These are phyloP conservation scores for Marasmius fiardii DNA, from an alignment of 1,284 basidiomycete genomes.

Conservation along the genomic window DNA sequence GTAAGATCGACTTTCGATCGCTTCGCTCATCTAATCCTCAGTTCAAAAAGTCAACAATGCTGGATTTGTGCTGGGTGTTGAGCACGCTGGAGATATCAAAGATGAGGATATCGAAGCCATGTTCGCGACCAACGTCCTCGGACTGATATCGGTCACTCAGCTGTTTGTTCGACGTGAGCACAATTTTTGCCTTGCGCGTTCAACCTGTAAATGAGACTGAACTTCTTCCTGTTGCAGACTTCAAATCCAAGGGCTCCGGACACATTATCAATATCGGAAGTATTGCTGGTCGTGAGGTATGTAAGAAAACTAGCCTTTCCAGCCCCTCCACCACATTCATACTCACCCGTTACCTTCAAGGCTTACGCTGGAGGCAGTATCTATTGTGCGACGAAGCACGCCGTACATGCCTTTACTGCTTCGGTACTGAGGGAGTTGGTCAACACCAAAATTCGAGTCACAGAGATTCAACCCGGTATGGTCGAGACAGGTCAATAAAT, in stretches of 20 bases:
- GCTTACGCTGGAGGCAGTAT: slow-evolving; percentile 86
- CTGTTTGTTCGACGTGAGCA: slow-evolving; percentile 65
- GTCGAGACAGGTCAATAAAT: background rate
- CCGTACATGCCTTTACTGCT: slow-evolving; percentile 86
- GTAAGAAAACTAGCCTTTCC: too few relatives aligned
- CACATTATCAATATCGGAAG: slow-evolving; percentile 97
- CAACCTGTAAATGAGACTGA: background rate
- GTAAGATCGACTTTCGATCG: slow-evolving; percentile 15
- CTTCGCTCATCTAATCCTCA: slow-evolving; percentile 1
- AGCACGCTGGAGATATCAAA: slow-evolving; percentile 78
- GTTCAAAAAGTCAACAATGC: slow-evolving; percentile 76
- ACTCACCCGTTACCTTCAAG: too few relatives aligned
- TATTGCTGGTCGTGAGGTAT: slow-evolving; percentile 80
- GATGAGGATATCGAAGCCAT: slow-evolving; percentile 80
- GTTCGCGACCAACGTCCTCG: slow-evolving; percentile 92
- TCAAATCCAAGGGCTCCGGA: slow-evolving; percentile 85
- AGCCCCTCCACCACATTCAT: too few relatives aligned
- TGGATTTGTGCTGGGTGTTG: slow-evolving; percentile 82
- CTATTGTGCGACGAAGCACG: slow-evolving; percentile 85
- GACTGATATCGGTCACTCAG: slow-evolving; percentile 83
- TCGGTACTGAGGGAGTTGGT: slow-evolving; percentile 85
- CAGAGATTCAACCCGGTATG: slow-evolving; percentile 85
- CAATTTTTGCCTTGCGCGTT: background rate
- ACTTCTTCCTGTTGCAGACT: slow-evolving; percentile 48
- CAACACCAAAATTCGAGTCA: slow-evolving; percentile 87